These are phyloP conservation scores for Malbranchea zuffiana DNA, from an alignment of 2,329 filamentous ascomycete genomes.

Conservation along the genomic window DNA sequence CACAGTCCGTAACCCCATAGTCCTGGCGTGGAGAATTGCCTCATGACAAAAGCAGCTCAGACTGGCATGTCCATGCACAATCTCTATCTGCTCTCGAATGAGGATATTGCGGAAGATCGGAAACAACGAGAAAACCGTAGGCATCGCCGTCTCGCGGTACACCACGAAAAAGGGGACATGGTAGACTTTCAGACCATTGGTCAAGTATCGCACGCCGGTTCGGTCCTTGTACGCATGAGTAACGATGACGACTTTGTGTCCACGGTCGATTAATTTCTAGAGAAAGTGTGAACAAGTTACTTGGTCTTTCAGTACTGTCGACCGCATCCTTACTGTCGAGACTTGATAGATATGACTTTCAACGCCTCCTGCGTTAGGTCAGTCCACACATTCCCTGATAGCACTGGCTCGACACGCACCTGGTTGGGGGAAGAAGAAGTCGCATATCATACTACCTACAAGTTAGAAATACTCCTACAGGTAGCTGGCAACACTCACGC, in stretches of 20 bases:
- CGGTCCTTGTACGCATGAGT: slow-evolving; percentile 89
- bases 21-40: slow-evolving; percentile 84
- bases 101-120: slow-evolving; percentile 95
- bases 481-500: slow-evolving; percentile 39
- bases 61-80: slow-evolving; percentile 94
- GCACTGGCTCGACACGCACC: slow-evolving; percentile 35
- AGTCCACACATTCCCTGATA: background rate
- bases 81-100: slow-evolving; percentile 87
- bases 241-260: slow-evolving; percentile 95
- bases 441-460: slow-evolving; percentile 70
- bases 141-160: slow-evolving; percentile 85
- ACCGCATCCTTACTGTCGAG: slow-evolving; percentile 48
- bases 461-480: slow-evolving; percentile 17
- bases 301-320: background rate
- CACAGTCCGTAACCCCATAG: slow-evolving; percentile 90
- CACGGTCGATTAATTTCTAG: slow-evolving; percentile 86
- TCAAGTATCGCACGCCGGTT: slow-evolving; percentile 86
- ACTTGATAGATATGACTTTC: slow-evolving; percentile 99
- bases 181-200: slow-evolving; percentile 96
- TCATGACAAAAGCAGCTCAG: slow-evolving; percentile 90
- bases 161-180: slow-evolving; percentile 94
- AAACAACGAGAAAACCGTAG: slow-evolving; percentile 97
- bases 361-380: slow-evolving; percentile 54
- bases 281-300: slow-evolving; percentile 1
- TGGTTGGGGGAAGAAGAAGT: slow-evolving; percentile 98